These are phyloP conservation scores for Nakazawaea anatomiae DNA, from an alignment of 805 yeast species.

Conservation along the genomic window DNA sequence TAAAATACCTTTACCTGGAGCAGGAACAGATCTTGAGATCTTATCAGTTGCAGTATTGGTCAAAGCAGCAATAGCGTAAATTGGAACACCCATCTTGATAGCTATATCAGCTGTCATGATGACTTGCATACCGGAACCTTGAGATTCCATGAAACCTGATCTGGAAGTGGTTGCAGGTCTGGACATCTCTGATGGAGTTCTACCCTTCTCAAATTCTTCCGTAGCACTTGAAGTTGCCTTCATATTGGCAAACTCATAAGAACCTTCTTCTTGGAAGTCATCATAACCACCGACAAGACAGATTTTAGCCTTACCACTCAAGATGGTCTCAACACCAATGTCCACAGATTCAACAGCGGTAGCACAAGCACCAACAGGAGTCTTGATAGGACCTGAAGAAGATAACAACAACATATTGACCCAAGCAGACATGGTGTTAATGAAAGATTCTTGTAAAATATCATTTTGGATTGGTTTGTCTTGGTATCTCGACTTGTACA, in stretches of 20 bases:
- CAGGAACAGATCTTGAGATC: slow-evolving; percentile 98
- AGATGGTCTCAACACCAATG: slow-evolving; percentile 88
- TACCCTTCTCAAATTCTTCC: slow-evolving; percentile 88
- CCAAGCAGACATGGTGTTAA: slow-evolving; percentile 99
- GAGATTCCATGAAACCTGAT: slow-evolving; percentile 98
- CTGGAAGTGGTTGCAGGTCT: slow-evolving; percentile 96
- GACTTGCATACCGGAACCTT: slow-evolving; percentile 98
- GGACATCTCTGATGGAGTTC: slow-evolving; percentile 98
- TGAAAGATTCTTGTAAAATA: slow-evolving; percentile 95
- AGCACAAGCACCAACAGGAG: slow-evolving; percentile 99
- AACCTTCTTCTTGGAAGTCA: slow-evolving; percentile 99
- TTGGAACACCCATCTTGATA: slow-evolving; percentile 97
- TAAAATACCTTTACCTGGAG: slow-evolving; percentile 99
- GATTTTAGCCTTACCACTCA: slow-evolving; percentile 91
- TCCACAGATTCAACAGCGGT: slow-evolving; percentile 98
- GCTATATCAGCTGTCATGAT: slow-evolving; percentile 95
- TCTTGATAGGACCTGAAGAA: slow-evolving; percentile 97
- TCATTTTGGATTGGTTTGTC: slow-evolving; percentile 97
- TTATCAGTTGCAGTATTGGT: slow-evolving; percentile 97
- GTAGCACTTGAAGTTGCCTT: slow-evolving; percentile 91
- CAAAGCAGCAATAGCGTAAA: slow-evolving; percentile 90
- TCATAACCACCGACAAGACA: slow-evolving; percentile 98
- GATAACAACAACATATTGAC: slow-evolving; percentile 96
- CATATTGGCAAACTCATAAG: slow-evolving; percentile 97
- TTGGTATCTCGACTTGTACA: slow-evolving; percentile 92